phyloP scores from a whole-genome alignment of 208 protist genomes.

The Leishmania lainsoni region DNA sequence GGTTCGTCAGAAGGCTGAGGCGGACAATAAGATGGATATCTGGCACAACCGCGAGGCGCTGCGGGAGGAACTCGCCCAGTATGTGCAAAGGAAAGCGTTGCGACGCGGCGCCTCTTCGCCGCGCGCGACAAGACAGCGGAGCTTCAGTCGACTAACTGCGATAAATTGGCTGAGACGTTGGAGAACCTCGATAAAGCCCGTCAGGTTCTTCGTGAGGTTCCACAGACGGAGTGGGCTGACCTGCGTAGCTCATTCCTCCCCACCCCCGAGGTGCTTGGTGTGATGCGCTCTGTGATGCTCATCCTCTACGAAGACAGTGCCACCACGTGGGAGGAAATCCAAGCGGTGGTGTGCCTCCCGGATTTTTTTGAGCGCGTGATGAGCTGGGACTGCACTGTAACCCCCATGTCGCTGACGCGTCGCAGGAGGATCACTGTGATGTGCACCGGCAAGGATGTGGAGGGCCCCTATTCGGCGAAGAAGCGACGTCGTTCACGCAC shows the following conservation, averaged over 20 bases:
- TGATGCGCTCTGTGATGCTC: conserved; percentile 66
- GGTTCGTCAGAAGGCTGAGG: conserved; percentile 46
- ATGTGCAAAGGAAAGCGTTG: conserved; percentile 48
- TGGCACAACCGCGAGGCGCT: conserved; percentile 66
- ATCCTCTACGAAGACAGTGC: conserved; percentile 70
- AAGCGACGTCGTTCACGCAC: conserved; percentile 27
- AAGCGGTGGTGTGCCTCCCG: conserved; percentile 50
- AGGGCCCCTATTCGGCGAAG: conserved; percentile 13
- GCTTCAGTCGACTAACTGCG: conserved; percentile 43
- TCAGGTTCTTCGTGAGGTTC: conserved; percentile 35
- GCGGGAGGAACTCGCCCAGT: conserved; percentile 44
- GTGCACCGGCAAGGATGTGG: conserved; percentile 29
- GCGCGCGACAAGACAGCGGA: conserved; percentile 52
- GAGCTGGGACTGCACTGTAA: conserved; percentile 66
- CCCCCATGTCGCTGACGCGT: conserved; percentile 57
- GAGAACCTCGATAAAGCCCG: conserved; percentile 56
- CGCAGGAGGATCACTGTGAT: conserved; percentile 54
- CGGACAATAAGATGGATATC: conserved; percentile 37
- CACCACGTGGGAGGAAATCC: conserved; percentile 54
- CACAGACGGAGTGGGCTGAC: conserved; percentile 58
- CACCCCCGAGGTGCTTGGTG: conserved; percentile 27
- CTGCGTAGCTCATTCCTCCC: conserved; percentile 41
- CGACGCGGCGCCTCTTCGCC: conserved; percentile 50
- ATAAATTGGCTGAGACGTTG: conserved; percentile 37
- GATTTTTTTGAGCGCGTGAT: conserved; percentile 71